Percentiles rank a stretch among this genome's conserved stretches.
Evolutionary conservation across 2,329 filamentous ascomycete species (phyloP).

Genomic region (Neofusicoccum sp.): DNA sequence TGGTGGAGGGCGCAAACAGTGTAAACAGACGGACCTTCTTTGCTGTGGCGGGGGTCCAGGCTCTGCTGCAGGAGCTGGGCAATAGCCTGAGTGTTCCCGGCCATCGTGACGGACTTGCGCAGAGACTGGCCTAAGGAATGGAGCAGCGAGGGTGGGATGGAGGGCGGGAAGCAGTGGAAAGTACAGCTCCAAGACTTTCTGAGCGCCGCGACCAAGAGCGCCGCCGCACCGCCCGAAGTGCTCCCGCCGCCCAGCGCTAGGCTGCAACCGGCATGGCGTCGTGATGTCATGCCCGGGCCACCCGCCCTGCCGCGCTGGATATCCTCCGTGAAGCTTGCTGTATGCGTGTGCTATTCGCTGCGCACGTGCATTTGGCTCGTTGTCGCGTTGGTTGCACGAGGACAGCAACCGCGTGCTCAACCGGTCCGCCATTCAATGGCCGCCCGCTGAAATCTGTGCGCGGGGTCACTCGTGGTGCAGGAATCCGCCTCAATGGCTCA

Average conservation of each 20-base stretch:
- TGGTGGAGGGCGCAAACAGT: conserved; percentile 19
- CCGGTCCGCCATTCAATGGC: too few species aligned
- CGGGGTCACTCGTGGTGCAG: too few species aligned
- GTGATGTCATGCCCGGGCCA: conserved; percentile 3
- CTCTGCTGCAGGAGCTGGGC: conserved; percentile 87
- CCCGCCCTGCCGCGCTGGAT: background rate
- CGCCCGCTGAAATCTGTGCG: too few species aligned
- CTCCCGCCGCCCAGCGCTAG: background rate
- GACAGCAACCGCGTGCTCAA: too few species aligned
- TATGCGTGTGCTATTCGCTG: too few species aligned
- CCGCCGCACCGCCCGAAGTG: conserved; percentile 3
- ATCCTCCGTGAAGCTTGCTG: too few species aligned
- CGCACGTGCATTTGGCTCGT: too few species aligned
- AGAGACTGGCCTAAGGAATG: conserved; percentile 3
- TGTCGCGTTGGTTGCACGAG: too few species aligned
- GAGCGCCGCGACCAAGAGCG: background rate
- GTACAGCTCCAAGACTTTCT: conserved; percentile 18
- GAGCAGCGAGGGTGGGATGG: background rate
- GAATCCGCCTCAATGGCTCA: too few species aligned
- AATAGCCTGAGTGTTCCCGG: conserved; percentile 61
- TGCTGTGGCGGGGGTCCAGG: conserved; percentile 81
- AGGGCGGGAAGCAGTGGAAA: conserved; percentile 1
- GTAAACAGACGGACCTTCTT: conserved; percentile 67
- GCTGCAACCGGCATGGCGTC: background rate
- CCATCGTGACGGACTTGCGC: conserved; percentile 46